phyloP scores from a whole-genome alignment of 1,284 basidiomycete species.

The Pseudozyma pruni region DNA sequence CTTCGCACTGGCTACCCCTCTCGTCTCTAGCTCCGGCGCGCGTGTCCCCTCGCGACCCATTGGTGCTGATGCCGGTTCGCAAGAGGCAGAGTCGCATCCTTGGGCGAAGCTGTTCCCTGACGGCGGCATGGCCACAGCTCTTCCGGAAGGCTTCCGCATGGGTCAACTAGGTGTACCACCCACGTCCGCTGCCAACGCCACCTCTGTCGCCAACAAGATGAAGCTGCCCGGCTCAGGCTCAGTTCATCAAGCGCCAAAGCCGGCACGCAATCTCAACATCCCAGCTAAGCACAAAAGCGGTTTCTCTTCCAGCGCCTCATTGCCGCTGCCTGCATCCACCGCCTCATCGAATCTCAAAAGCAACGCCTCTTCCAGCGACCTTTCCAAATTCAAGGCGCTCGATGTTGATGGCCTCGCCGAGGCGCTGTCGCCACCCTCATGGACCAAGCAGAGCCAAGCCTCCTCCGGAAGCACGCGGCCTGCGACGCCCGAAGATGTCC shows the following conservation, averaged over 20 bases:
- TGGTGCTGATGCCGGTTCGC: not conserved
- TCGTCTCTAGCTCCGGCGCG: conserved; percentile 25
- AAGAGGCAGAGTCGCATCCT: conserved; percentile 32
- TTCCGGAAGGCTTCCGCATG: conserved; percentile 36
- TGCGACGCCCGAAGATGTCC: conserved; percentile 33
- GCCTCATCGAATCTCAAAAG: conserved; percentile 13
- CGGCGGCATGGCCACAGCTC: conserved; percentile 42
- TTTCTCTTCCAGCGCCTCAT: conserved; percentile 22
- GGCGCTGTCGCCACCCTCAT: conserved; percentile 22
- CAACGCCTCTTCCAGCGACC: conserved; percentile 13
- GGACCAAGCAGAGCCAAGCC: conserved; percentile 12
- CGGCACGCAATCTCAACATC: conserved; percentile 20
- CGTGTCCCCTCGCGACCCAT: conserved; percentile 12
- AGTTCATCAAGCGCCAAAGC: conserved; percentile 2
- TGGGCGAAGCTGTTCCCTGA: conserved; percentile 49
- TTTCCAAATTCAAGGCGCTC: conserved; percentile 39
- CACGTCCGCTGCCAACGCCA: conserved; percentile 32
- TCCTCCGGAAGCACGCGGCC: conserved; percentile 1
- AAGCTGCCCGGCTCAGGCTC: conserved; percentile 6
- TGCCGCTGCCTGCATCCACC: conserved; percentile 26
- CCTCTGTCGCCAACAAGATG: conserved; percentile 9
- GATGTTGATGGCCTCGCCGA: conserved; percentile 42
- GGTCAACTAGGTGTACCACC: conserved; percentile 29
- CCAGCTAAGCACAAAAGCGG: conserved; percentile 20
- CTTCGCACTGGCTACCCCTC: conserved; percentile 35